A percentile compares a stretch with the other conserved stretches of the same genome.
These are phyloP conservation scores for Leccinum fallax DNA, from an alignment of 1,284 basidiomycete species.

Conservation along the genomic window DNA sequence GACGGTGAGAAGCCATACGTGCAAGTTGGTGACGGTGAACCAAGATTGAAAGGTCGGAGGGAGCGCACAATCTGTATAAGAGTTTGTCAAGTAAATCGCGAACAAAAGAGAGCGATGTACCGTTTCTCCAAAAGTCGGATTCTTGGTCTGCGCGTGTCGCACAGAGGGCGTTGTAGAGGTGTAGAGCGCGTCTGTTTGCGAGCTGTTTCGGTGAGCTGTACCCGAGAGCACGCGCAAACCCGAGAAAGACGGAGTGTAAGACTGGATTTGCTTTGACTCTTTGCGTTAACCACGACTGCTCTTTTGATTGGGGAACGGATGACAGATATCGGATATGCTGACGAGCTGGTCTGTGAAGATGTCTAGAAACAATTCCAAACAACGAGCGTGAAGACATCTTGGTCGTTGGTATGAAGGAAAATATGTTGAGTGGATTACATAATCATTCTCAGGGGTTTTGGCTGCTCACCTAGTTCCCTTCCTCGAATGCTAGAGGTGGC, in stretches of 20 bases:
- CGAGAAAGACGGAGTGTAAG: conserved; percentile 52
- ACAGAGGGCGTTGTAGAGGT: conserved; percentile 62
- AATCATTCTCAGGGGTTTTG: not conserved
- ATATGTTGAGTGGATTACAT: not conserved
- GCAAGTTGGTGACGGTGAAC: conserved; percentile 94
- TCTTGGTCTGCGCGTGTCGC: conserved; percentile 62
- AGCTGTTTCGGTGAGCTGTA: conserved; percentile 64
- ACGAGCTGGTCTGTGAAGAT: conserved; percentile 7
- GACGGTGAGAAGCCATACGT: conserved; percentile 89
- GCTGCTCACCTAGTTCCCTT: too few species aligned
- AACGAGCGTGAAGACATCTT: conserved; percentile 20
- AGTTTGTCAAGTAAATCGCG: not conserved
- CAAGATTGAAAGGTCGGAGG: conserved; percentile 97
- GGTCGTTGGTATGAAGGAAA: not conserved
- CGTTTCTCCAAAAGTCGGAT: conserved; percentile 63
- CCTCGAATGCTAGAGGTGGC: too few species aligned
- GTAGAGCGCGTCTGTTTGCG: conserved; percentile 58
- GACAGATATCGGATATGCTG: conserved; percentile 18
- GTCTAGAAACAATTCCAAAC: conserved; percentile 8
- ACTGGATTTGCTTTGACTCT: conserved; percentile 55
- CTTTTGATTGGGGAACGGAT: conserved; percentile 13
- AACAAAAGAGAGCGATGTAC: conserved; percentile 38
- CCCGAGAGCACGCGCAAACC: conserved; percentile 54
- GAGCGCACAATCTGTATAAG: conserved; percentile 66
- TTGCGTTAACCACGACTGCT: conserved; percentile 58